Percentiles rank a stretch among this genome's conserved stretches.
These are phyloP conservation scores for Moniliella sp. DNA, from an alignment of 1,284 basidiomycete species.

Conservation along the genomic window DNA sequence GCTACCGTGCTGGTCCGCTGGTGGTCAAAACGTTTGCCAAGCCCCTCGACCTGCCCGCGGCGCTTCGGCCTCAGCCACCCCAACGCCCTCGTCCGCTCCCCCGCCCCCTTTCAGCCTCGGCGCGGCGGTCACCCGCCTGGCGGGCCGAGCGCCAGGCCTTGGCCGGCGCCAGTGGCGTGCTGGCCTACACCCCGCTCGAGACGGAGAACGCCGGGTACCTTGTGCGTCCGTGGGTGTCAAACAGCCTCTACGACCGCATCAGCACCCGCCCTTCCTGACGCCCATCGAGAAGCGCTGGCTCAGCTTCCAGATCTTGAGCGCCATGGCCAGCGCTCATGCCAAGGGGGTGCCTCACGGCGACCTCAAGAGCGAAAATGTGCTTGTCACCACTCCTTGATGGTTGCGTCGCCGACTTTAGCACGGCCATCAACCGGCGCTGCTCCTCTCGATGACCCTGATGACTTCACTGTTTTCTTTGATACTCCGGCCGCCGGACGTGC, in stretches of 20 bases:
- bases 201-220: constrained; percentile 90
- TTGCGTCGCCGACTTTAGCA: constrained; percentile 91
- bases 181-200: constrained; percentile 73
- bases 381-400: constrained; percentile 85
- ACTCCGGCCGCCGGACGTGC: constrained; percentile 72
- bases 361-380: constrained; percentile 89
- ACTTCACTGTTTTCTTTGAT: constrained; percentile 95
- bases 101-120: no score
- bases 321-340: constrained; percentile 58
- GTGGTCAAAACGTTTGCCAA: constrained; percentile 66
- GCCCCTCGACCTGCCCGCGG: constrained; percentile 43
- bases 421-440: constrained; percentile 75
- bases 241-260: constrained; percentile 86
- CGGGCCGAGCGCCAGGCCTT: constrained; percentile 49
- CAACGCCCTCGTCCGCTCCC: no score
- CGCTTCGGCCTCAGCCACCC: constrained; percentile 46
- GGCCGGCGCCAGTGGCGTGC: constrained; percentile 62
- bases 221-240: constrained; percentile 79
- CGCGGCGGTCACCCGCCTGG: no score
- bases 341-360: constrained; percentile 73
- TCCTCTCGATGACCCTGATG: constrained; percentile 86
- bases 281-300: constrained; percentile 94
- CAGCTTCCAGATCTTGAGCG: constrained; percentile 71
- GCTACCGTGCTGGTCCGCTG: constrained; percentile 49
- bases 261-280: constrained; percentile 88